Base-by-base conservation (phyloP, 2,329 filamentous ascomycete species). In the Cryphonectria naterciae region DNA sequence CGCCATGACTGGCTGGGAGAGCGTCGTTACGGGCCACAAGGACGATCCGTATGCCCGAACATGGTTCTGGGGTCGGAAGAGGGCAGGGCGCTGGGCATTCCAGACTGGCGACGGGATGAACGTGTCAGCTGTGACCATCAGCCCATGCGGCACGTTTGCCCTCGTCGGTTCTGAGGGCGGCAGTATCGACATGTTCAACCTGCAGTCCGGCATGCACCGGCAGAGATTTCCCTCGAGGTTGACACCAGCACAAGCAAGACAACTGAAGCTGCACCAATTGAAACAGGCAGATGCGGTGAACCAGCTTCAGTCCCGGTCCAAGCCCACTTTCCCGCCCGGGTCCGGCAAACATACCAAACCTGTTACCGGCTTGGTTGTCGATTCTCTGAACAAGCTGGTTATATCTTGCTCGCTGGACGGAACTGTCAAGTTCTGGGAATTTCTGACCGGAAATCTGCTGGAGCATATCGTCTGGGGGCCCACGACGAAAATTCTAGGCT, bases 31-130 rank as follows among this genome's bases (percentile, higher is more conserved):
- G 4, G 95, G 94, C 13, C 97, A 99, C 79, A 91, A 91, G 77
- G 89, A 92, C 67, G 95, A 98, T 77, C 87, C 90, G 61, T 93
- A 89, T 78, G 96, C 94, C 25, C 89, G 96, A 68, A 98, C 96
- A 1, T 99, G 96, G 96, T 98, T 98, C 82, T 98, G 96, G 95
- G 96, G 95, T 7, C 91, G 94, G 70, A 98, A 97, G 81, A 91
- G 92, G 76, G 95, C 96, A 65, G 96, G 96, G 15, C 88, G 96
- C 74, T 99, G 96, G 96, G 92, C 93, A 0, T 93, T 99, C 75
- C 90, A 93, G 74, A 98, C 95, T 0, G 88, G 92, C 56, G 96
- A 99, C 81, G 88, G 89, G 25, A 88, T 89, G n/a, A 88, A 94
- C 76, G 95, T 97, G 71, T 89, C 92, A 74, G 95, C 93, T 68